These are phyloP conservation scores for Sporothrix luriei DNA, from an alignment of 2,329 filamentous ascomycete genomes.

Conservation along the genomic window DNA sequence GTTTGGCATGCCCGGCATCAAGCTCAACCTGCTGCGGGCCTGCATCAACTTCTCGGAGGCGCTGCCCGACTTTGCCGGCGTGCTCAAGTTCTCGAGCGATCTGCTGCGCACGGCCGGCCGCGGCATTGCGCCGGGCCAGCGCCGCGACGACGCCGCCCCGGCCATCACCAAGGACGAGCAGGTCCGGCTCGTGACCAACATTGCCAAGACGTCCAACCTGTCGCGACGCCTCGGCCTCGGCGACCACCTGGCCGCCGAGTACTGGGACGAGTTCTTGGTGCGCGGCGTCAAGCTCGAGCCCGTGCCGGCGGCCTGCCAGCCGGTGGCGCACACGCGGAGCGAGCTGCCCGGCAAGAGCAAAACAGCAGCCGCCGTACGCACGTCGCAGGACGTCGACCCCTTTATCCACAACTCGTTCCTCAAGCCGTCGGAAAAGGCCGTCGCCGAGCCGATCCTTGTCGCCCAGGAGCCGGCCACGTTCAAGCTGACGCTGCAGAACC, in stretches of 20 bases:
- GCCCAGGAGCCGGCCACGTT: conserved; percentile 78
- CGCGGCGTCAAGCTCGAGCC: conserved; percentile 73
- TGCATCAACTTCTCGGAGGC: conserved; percentile 95
- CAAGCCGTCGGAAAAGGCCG: conserved; percentile 63
- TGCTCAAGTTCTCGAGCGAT: conserved; percentile 84
- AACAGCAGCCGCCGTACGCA: conserved; percentile 50
- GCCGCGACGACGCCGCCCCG: conserved; percentile 69
- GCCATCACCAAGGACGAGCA: conserved; percentile 81
- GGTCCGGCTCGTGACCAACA: conserved; percentile 77
- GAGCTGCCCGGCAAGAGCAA: conserved; percentile 57
- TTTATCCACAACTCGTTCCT: conserved; percentile 96
- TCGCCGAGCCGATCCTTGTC: conserved; percentile 70
- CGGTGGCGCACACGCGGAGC: conserved; percentile 65
- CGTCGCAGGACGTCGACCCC: conserved; percentile 70
- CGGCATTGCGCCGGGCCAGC: conserved; percentile 71
- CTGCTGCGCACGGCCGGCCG: conserved; percentile 80
- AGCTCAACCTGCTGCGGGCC: conserved; percentile 83
- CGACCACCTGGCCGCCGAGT: conserved; percentile 70
- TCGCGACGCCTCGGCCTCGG: conserved; percentile 72
- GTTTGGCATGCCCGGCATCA: conserved; percentile 78
- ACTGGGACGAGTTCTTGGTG: conserved; percentile 96
- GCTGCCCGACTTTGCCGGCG: conserved; percentile 84
- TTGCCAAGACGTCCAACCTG: conserved; percentile 79
- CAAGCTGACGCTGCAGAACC: conserved; percentile 84
- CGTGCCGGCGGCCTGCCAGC: conserved; percentile 59